These are phyloP conservation scores for Heterobasidion annosum DNA, from an alignment of 1,284 basidiomycete species.

Conservation along the genomic window DNA sequence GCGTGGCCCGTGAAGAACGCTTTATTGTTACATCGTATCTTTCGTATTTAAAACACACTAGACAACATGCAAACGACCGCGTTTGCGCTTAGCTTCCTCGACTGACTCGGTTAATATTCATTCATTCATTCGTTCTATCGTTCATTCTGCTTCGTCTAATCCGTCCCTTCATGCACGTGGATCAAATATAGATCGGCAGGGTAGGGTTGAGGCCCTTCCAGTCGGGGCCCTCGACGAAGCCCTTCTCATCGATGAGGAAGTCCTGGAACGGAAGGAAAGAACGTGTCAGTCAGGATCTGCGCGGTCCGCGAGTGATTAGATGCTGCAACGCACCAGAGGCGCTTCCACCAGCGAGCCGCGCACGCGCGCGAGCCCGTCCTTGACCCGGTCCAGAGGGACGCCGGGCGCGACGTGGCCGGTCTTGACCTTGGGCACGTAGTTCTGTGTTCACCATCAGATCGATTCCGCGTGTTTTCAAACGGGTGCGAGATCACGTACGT, in stretches of 20 bases:
- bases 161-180: neutral
- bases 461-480: slow-evolving; percentile 2
- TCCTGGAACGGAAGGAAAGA: slow-evolving; percentile 35
- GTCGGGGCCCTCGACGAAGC: slow-evolving; percentile 59
- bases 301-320: neutral
- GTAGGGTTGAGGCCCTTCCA: slow-evolving; percentile 73
- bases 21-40: too few species aligned
- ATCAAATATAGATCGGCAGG: slow-evolving; percentile 64
- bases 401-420: slow-evolving; percentile 74
- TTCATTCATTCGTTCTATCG: too few species aligned
- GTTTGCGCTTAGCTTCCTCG: too few species aligned
- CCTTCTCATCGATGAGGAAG: slow-evolving; percentile 74
- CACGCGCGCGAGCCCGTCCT: slow-evolving; percentile 65
- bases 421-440: slow-evolving; percentile 68
- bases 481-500: slow-evolving; percentile 33
- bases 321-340: slow-evolving; percentile 46
- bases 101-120: too few species aligned
- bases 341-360: slow-evolving; percentile 69
- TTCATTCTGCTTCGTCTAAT: neutral
- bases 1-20: too few species aligned
- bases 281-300: neutral
- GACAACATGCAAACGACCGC: neutral
- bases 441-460: slow-evolving; percentile 25
- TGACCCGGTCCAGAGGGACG: slow-evolving; percentile 56
- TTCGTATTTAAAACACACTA: too few species aligned